Base-by-base conservation (phyloP, 2,329 filamentous ascomycete species). In the Venturiaceae sp. region DNA sequence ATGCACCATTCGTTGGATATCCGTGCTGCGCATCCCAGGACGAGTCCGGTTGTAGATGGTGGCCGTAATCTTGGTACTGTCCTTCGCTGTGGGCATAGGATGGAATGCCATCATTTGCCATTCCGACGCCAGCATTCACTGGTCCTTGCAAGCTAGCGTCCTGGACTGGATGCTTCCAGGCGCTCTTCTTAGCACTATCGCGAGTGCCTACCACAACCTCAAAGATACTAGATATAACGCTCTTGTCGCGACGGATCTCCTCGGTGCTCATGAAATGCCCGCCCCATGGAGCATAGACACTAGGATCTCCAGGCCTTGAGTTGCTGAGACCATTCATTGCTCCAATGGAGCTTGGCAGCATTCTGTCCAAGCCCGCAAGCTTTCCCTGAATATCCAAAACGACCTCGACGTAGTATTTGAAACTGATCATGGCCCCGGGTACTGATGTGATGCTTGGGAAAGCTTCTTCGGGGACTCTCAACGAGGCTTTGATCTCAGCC, bases 381-480 rank as follows among this genome's bases (percentile, higher is more conserved):
- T 90, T 94, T 37, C 92, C 92, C 52, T 94, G 92, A 0, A 97
- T 79, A 68, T 99, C 94, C 23, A 96, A 83, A 30, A 97, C 86
- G 2, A 96, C 89, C 71, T 99, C 94, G 21, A 96, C 81, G 64
- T 92, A 89, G 68, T 99, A 97, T 64, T 87, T 90, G 76, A 99
- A 97, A 65, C 86, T 91, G 63, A 99, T 94, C 85, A 97, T 94
- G 34, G 89, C 86, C 3, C 92, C 91, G 0, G 94, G 94, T 0
- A 96, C 90, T 58, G 86, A 86, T 30, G 84, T 85, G 62, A 97
- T 97, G 2, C 92, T 96, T 0, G 94, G 92, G 65, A 97, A 97
- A 0, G 85, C 85, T 66, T 96, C 90, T 62, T 95, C 90, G 0
- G 94, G 94, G 2, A 97, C 83, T 64, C 90, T 85, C 16, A 99